Evolutionary conservation across 805 yeast genomes (phyloP), one percentile per base, ranked within the genome.

Genomic region (Spathaspora boniae): DNA sequence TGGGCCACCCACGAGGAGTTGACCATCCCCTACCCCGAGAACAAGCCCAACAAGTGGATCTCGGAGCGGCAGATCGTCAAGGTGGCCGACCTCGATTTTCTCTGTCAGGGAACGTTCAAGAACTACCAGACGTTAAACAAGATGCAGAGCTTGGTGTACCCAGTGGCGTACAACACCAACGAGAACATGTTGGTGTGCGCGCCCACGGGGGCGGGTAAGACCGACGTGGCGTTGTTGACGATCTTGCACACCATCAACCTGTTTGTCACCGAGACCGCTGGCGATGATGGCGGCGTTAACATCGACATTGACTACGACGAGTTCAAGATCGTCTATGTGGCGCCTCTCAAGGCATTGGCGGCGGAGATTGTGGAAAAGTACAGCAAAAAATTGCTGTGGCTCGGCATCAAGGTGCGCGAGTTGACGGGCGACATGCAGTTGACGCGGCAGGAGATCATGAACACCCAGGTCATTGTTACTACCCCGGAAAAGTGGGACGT

Each of bases 401-500:
- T 91, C 12, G 96, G 95, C 4, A 78, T 94, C 19, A 74, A 74
- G 42, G 98, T 91, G 0, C 62, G 93, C 29, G 98, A 91, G 60
- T 67, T 91, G 37, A 87, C 97, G 1, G 98, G 98, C 53, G 98
- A 91, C 51, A 76, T 87, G 23, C 79, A 80, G 36, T 60, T 91
- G 41, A 81, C 89, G 3, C 81, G 76, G 47, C 78, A 73, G 40
- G 95, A 91, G 53, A 81, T 91, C 20, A 59, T 74, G 5, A 79
- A 76, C 29, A 83, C 96, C 0, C 96, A 91, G 48, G 62, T 91
- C 8, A 65, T 91, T 31, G 94, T 91, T 1, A 86, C 96, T 0
- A 91, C 98, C 0, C 98, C 98, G 0, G 98, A 93, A 54, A 91
- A 89, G 52, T 91, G 98, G 98, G 98, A 93, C 62, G 97, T 93